Conservation (phyloP, 768 basidiomycete species). For the Dendrothele bispora region DNA sequence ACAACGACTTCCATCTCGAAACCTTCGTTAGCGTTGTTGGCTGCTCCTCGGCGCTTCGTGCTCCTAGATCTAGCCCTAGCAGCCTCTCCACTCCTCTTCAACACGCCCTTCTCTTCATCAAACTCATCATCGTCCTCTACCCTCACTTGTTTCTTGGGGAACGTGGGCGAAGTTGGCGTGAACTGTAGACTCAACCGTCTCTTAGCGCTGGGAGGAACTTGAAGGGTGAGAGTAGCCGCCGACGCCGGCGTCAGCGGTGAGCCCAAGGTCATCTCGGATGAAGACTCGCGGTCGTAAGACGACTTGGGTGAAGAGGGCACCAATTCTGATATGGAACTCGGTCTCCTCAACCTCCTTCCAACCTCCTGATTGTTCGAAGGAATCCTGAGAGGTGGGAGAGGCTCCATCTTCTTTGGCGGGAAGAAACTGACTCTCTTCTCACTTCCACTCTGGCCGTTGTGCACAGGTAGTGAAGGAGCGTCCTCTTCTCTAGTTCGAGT, state of each 20-base stretch:
- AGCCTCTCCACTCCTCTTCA: slow-evolving; percentile 37
- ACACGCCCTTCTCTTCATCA: slow-evolving; percentile 43
- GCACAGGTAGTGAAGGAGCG: not conserved
- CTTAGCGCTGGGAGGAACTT: slow-evolving; percentile 19
- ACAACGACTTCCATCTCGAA: slow-evolving; percentile 27
- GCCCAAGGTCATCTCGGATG: not conserved
- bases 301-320: not conserved
- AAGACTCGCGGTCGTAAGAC: not conserved
- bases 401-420: not conserved
- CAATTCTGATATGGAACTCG: slow-evolving; percentile 1
- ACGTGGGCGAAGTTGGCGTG: slow-evolving; percentile 52
- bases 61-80: slow-evolving; percentile 20
- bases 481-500: slow-evolving; percentile 31
- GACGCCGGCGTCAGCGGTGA: no score
- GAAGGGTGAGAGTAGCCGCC: slow-evolving; percentile 16
- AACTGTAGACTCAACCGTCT: slow-evolving; percentile 64
- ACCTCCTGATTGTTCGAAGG: not conserved
- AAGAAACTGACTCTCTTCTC: not conserved
- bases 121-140: slow-evolving; percentile 30
- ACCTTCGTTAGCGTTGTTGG: slow-evolving; percentile 18
- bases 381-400: not conserved
- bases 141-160: no score
- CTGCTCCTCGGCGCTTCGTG: slow-evolving; percentile 24
- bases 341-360: not conserved
- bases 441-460: not conserved